Percentiles rank a stretch among this genome's conserved stretches.
These are phyloP conservation scores for Fusarium secorum DNA, from an alignment of 2,329 filamentous ascomycete species.

Conservation along the genomic window DNA sequence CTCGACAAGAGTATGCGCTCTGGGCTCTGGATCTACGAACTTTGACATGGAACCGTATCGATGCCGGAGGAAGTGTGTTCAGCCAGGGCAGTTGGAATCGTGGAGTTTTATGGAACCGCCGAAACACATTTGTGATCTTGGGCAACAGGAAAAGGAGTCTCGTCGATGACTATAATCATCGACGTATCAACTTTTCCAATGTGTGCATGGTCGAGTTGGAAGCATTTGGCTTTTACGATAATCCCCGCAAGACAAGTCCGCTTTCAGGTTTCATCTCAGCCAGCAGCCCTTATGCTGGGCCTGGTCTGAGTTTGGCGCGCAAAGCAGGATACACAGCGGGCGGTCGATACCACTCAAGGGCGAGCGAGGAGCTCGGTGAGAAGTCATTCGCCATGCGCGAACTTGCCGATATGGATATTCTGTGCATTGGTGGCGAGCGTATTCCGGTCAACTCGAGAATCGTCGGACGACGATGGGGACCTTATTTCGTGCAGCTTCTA, in stretches of 20 bases:
- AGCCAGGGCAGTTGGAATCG: slow-evolving; percentile 98
- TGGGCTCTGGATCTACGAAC: slow-evolving; percentile 93
- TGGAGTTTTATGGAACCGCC: slow-evolving; percentile 88
- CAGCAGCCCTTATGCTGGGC: slow-evolving; percentile 72
- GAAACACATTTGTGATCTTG: slow-evolving; percentile 95
- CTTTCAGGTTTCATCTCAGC: slow-evolving; percentile 86
- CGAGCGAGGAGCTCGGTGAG: slow-evolving; percentile 86
- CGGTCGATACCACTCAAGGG: slow-evolving; percentile 76
- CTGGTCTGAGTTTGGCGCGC: slow-evolving; percentile 62
- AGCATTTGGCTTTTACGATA: slow-evolving; percentile 96
- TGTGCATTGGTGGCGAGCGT: slow-evolving; percentile 88
- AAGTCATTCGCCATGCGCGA: slow-evolving; percentile 82
- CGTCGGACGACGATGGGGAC: slow-evolving; percentile 88
- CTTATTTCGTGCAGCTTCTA: slow-evolving; percentile 92
- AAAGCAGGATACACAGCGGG: slow-evolving; percentile 74
- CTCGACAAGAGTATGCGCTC: slow-evolving; percentile 96
- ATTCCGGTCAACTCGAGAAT: slow-evolving; percentile 94
- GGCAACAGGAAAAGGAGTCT: slow-evolving; percentile 92
- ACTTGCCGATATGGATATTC: slow-evolving; percentile 93
- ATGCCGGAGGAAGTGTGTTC: slow-evolving; percentile 92
- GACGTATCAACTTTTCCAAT: slow-evolving; percentile 96
- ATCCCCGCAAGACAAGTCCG: slow-evolving; percentile 80
- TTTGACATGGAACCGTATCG: slow-evolving; percentile 93
- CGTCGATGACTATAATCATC: slow-evolving; percentile 97
- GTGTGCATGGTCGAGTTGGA: slow-evolving; percentile 97